Evolutionary conservation across 495 filamentous ascomycete species (phyloP).

Genomic region (Aspergillus ostianus): DNA sequence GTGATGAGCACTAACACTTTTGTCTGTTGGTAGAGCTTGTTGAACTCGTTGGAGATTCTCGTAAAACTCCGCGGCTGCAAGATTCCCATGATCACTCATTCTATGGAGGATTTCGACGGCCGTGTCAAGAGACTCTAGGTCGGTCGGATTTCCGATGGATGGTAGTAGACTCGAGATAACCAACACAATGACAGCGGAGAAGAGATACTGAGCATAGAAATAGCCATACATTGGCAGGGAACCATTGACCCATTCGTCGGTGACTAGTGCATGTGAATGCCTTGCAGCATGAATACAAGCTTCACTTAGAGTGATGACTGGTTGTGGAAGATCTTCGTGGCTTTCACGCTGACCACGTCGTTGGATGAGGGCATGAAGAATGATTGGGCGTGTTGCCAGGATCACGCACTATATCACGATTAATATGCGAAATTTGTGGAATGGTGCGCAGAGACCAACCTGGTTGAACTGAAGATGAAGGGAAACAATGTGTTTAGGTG

Average conservation of each 20-base stretch:
- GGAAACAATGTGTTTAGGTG: slow-evolving; percentile 26
- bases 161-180: slow-evolving; percentile 30
- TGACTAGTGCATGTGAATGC: slow-evolving; percentile 29
- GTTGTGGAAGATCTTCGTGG: slow-evolving; percentile 15
- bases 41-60: slow-evolving; percentile 28
- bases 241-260: slow-evolving; percentile 36
- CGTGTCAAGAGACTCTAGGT: slow-evolving; percentile 27
- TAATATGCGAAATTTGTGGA: background rate
- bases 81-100: slow-evolving; percentile 31
- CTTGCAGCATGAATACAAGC: slow-evolving; percentile 34
- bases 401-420: slow-evolving; percentile 27
- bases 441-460: slow-evolving; percentile 11
- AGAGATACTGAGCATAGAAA: slow-evolving; percentile 38
- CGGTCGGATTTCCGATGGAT: slow-evolving; percentile 16
- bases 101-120: slow-evolving; percentile 27
- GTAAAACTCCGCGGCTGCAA: slow-evolving; percentile 33
- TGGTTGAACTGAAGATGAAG: slow-evolving; percentile 37
- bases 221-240: slow-evolving; percentile 33
- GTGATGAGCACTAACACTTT: background rate
- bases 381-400: slow-evolving; percentile 30
- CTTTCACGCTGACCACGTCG: slow-evolving; percentile 5
- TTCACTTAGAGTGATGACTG: slow-evolving; percentile 28
- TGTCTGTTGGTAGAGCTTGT: slow-evolving; percentile 6
- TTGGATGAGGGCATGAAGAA: slow-evolving; percentile 29
- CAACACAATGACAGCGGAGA: slow-evolving; percentile 31